Conservation (phyloP, 495 filamentous ascomycete genomes). For the Aspergillus nanangensis region DNA sequence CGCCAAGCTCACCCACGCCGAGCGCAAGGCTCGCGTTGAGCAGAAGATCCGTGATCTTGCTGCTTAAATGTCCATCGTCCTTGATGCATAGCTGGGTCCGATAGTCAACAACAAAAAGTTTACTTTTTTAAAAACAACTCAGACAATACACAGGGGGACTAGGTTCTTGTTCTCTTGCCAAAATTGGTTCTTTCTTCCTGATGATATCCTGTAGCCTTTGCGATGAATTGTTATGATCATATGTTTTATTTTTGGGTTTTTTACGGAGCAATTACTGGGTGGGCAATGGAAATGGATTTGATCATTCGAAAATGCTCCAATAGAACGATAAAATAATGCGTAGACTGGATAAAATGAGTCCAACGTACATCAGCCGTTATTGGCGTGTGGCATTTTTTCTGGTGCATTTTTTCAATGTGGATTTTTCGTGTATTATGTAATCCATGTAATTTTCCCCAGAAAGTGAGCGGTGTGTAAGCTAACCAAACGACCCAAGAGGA, state of each 20-base stretch:
- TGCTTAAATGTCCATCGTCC: constrained; percentile 31
- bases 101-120: constrained; percentile 23
- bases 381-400: no score
- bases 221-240: constrained; percentile 17
- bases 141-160: constrained; percentile 8
- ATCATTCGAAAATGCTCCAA: constrained; percentile 8
- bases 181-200: constrained; percentile 5
- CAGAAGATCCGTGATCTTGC: constrained; percentile 72
- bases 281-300: constrained; percentile 7
- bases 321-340: background rate
- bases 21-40: constrained; percentile 78
- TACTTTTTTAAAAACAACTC: constrained; percentile 11
- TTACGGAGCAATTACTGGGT: constrained; percentile 14
- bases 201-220: constrained; percentile 14
- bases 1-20: constrained; percentile 69
- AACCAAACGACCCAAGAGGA: no score
- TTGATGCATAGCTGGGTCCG: constrained; percentile 21
- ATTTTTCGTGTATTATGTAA: no score
- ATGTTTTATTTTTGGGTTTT: constrained; percentile 10
- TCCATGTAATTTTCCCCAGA: no score
- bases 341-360: no score
- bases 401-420: no score
- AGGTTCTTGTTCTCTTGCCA: constrained; percentile 10
- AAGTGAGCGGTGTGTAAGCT: no score
- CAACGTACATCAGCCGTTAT: no score